A percentile compares a stretch with the other conserved stretches of the same genome.
phyloP scores from a whole-genome alignment of 805 yeast species.

The Wickerhamomyces xylosicus region DNA sequence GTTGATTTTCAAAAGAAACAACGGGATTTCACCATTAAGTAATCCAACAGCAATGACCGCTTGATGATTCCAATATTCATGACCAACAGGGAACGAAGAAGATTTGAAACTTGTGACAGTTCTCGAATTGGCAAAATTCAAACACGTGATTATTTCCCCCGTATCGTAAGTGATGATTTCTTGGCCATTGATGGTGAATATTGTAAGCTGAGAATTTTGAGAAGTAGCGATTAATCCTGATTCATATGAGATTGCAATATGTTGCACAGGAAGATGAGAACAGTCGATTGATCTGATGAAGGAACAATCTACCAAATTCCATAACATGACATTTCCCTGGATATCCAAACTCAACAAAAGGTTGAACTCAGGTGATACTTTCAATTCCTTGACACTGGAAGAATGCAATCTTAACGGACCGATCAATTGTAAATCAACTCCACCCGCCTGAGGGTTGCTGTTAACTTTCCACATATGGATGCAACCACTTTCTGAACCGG shows the following conservation, averaged over 20 bases:
- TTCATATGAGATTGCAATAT: constrained; percentile 39
- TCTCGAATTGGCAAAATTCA: constrained; percentile 21
- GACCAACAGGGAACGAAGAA: constrained; percentile 19
- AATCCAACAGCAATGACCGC: constrained; percentile 28
- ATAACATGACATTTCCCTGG: constrained; percentile 43
- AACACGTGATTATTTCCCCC: constrained; percentile 14
- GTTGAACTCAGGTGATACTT: constrained; percentile 41
- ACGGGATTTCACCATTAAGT: constrained; percentile 19
- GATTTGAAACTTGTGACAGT: constrained; percentile 15
- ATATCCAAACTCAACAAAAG: constrained; percentile 43
- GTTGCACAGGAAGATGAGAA: too few species aligned
- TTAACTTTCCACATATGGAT: constrained; percentile 42
- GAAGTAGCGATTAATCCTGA: constrained; percentile 40
- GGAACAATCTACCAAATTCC: constrained; percentile 52
- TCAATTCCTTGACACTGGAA: constrained; percentile 32
- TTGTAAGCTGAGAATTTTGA: constrained; percentile 16
- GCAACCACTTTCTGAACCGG: constrained; percentile 44
- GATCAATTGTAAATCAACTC: constrained; percentile 30
- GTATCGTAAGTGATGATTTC: constrained; percentile 17
- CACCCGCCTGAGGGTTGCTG: constrained; percentile 6
- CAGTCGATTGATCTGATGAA: constrained; percentile 30
- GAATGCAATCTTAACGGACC: constrained; percentile 51
- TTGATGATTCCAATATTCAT: constrained; percentile 28
- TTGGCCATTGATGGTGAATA: constrained; percentile 49
- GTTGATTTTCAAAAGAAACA: constrained; percentile 22